A percentile compares a stretch with the other conserved stretches of the same genome.
Conservation (phyloP, 345 rosid species). For the Heritiera fomes region DNA sequence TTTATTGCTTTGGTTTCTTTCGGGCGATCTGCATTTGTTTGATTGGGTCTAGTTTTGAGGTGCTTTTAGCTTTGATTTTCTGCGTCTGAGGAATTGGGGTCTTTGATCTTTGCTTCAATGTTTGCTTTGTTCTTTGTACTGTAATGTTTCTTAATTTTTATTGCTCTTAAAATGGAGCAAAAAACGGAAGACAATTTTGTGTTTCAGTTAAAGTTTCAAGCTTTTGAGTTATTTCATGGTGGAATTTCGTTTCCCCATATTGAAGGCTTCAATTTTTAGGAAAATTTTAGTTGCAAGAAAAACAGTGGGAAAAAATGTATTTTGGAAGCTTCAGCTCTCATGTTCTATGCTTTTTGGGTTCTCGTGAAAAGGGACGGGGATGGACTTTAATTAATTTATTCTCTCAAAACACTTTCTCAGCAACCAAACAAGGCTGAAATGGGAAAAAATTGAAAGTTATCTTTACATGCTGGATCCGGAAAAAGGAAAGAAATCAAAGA, state of each 20-base stretch:
- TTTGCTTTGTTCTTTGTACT: neutral
- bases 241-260: conserved; percentile 13
- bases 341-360: conserved; percentile 22
- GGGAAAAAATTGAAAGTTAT: conserved; percentile 20
- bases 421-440: conserved; percentile 30
- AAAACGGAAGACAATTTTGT: conserved; percentile 6
- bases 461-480: conserved; percentile 37
- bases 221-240: conserved; percentile 12
- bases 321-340: conserved; percentile 27
- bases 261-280: conserved; percentile 13
- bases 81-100: neutral
- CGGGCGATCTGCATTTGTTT: conserved; percentile 35
- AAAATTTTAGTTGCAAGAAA: conserved; percentile 24
- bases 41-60: conserved; percentile 13
- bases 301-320: conserved; percentile 28
- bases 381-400: conserved; percentile 20
- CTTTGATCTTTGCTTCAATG: conserved; percentile 1
- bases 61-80: conserved; percentile 22
- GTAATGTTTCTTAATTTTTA: conserved; percentile 10
- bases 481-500: conserved; percentile 26
- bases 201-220: conserved; percentile 22
- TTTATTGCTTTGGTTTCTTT: neutral
- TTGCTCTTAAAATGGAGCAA: conserved; percentile 23
- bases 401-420: conserved; percentile 35
- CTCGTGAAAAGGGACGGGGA: neutral